Evolutionary conservation across 2,329 filamentous ascomycete genomes (phyloP), one percentile per base, ranked within the genome.

Genomic region (Aureobasidium sp.): DNA sequence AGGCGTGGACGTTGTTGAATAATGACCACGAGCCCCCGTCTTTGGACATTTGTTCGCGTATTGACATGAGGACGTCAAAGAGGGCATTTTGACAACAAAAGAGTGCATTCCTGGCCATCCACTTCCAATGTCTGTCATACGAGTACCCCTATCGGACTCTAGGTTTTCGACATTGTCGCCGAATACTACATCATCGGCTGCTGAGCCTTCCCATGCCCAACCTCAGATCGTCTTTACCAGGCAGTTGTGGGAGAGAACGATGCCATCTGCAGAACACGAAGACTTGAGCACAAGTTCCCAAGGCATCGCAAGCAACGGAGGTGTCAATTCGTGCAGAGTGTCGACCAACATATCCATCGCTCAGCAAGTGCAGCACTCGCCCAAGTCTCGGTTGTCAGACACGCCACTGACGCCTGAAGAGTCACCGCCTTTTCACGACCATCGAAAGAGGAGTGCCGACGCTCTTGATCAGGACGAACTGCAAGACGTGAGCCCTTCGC

Each of bases 171-270:
- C 53, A 57, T 57, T 36, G 39, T 44, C 53, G 41, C 53, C 54
- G 42, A 34, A 52, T 25, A 50, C 44, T 41, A 59, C 44, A 59
- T 49, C 47, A 53, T 48, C 52, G 30, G 52, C 47, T 42, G 30
- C 52, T 25, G 42, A 59, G 42, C 39, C 49, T 27, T 50, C 48
- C n/a, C 44, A 54, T 58, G 59, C 55, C 42, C 62, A 65, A 58
- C 62, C 64, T 21, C 62, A 65, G 55, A 69, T 72, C 66, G 64
- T 72, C 66, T 73, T 72, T 65, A 72, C 71, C 52, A 70, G 72
- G 70, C 69, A 73, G 59, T 66, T 72, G 67, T 72, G 71, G 70
- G 69, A 72, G 67, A 68, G 70, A 69, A 73, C 65, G 64, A 73
- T 73, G 71, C 67, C 69, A 64, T 69, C 52, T 59, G 64, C 59